Evolutionary conservation across 108 stramenopile species (phyloP), one percentile per base, ranked within the genome.

Genomic region (Pseudonitzschia delicatissima): DNA sequence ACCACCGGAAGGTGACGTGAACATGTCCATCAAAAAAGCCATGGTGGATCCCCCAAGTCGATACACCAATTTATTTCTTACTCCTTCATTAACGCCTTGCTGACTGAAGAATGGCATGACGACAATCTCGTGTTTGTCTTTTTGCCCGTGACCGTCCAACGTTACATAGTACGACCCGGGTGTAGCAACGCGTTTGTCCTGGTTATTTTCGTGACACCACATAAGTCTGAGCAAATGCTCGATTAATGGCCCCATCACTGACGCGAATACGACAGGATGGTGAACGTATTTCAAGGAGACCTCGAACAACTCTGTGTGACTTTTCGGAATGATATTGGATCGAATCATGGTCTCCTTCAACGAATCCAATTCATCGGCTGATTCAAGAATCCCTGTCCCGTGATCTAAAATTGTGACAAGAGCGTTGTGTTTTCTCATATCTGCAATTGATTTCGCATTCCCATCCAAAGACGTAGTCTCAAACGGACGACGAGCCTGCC

Each of bases 91-190:
- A 55, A 27, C 17, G n/a, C 31, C 4, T 48, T 48, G 37, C 31
- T 31, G 53, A 33, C 12, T 25, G 31, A 64, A n/a, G 55, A 79
- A 83, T 20, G 82, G 80, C 48, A 82, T 73, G 15, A 88, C 50
- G 26, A 88, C 59, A 17, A 88, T 40, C 52, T 88, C 77, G 55
- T 88, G 87, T 59, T 80, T 72, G 17, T 55, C 31, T 40, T 77
- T 73, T 52, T 88, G 87, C 12, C 87, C 84, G 57, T 85, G 84
- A 1, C 87, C 87, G 64, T 88, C 87, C 34, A 88, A 45, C 2
- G 87, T 88, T 2, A 85, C 87, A 64, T 79, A 88, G 62, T 79
- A 88, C 20, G 61, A 29, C 33, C 61, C 70, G 18, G 84, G 77
- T 55, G 58, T 33, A 39, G 87, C 87, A 23, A 76, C 67, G 25